Conservation (phyloP, 371 early-diverging fungal species). For the Apophysomyces variabilis region DNA sequence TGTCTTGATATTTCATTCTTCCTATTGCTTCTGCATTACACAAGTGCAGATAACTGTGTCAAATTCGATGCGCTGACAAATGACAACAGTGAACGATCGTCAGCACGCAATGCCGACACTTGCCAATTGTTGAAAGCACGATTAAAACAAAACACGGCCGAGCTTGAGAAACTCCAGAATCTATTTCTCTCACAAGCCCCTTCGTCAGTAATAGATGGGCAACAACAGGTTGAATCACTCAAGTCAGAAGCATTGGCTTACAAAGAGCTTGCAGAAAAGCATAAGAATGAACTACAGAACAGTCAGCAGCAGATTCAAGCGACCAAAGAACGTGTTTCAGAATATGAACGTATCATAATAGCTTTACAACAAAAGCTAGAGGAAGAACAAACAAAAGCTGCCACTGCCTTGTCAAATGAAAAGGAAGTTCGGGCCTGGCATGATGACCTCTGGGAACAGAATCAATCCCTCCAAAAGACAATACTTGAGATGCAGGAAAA, state of each 20-base stretch:
- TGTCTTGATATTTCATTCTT: not conserved
- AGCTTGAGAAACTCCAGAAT: not conserved
- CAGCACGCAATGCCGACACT: not conserved
- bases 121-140: not conserved
- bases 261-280: not conserved
- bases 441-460: not conserved
- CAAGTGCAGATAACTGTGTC: constrained; percentile 2
- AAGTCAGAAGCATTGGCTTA: not conserved
- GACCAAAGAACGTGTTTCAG: not conserved
- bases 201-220: not conserved
- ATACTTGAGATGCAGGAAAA: not conserved
- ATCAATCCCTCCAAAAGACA: not conserved
- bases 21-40: not conserved
- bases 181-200: not conserved
- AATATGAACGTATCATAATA: not conserved
- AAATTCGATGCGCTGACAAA: not conserved
- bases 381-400: not conserved
- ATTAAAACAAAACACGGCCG: not conserved
- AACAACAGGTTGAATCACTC: constrained; percentile 3
- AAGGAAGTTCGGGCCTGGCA: constrained; percentile 33
- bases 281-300: not conserved
- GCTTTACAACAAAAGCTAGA: not conserved
- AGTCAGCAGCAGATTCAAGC: not conserved
- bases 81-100: not conserved
- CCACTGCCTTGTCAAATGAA: constrained; percentile 48